Base-by-base conservation (phyloP, 2,329 filamentous ascomycete genomes). In the Diplodia sapinea region DNA sequence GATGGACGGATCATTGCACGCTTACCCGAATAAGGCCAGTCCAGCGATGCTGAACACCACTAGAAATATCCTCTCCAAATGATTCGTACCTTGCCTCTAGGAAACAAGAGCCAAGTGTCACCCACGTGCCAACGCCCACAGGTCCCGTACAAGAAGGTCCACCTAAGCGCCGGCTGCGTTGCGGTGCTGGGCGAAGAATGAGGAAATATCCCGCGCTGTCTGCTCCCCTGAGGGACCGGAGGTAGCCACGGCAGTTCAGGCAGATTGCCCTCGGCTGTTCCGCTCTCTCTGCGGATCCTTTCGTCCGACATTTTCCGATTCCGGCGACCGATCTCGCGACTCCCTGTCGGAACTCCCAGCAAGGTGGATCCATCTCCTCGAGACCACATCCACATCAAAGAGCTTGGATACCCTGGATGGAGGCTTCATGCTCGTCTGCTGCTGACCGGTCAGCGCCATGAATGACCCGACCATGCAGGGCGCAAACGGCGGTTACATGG, bases 221-320 rank as follows among this genome's bases (percentile, higher is more conserved):
- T 23, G 12, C 33, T n/a, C 50, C 47, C 59, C 36, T 5, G 9
- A n/a, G 20, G 33, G 23, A 47, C 40, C 40, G 17, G 31, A n/a
- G 15, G 29, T 29, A 50, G 57, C n/a, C 9, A 8, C 23, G 36
- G 23, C 40, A 62, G 17, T 33, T 62, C 59, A 63, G 59, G 43
- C 59, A 63, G 47, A 51, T 63, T 31, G 33, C 8, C 59, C 47
- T 63, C 59, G 59, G 59, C 29, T 63, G 33, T 51, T 38, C 47
- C 29, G 38, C 59, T 26, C 36, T 33, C 26, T 33, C 26, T 17
- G 47, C 43, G 33, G 47, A 51, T 63, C 59, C 59, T n/a, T 63
- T 63, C 59, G 47, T 51, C 59, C 59, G 59, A 63, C 59, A 33
- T 63, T 51, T 36, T 51, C 59, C 43, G 59, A 38, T 20, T n/a